A percentile compares a stretch with the other conserved stretches of the same genome.
phyloP scores from a whole-genome alignment of 495 filamentous ascomycete species.

The Pyrenopolyporus hunteri region DNA sequence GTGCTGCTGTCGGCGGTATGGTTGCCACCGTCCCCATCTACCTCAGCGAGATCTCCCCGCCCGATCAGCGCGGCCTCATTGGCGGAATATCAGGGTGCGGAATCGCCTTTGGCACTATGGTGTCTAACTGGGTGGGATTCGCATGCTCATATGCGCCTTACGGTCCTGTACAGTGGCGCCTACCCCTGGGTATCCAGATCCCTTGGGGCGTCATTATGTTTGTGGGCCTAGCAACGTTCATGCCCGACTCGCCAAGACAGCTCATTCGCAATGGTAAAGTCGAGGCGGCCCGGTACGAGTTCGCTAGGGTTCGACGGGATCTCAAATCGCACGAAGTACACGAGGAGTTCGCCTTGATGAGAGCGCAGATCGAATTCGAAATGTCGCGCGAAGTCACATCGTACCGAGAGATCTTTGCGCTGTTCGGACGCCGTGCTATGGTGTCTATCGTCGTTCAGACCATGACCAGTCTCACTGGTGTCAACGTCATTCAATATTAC shows the following conservation, averaged over 20 bases:
- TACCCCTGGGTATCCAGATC: constrained; percentile 63
- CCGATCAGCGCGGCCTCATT: constrained; percentile 60
- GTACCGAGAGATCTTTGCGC: constrained; percentile 57
- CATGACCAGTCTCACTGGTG: constrained; percentile 63
- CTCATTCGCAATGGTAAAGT: constrained; percentile 60
- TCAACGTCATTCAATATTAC: constrained; percentile 57
- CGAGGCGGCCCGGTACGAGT: constrained; percentile 57
- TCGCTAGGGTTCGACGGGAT: constrained; percentile 56
- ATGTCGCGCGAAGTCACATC: constrained; percentile 61
- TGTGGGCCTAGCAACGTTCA: constrained; percentile 60
- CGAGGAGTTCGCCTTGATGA: constrained; percentile 62
- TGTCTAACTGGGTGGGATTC: constrained; percentile 64
- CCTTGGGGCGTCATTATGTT: constrained; percentile 67
- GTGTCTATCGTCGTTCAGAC: constrained; percentile 65
- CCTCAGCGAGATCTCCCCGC: constrained; percentile 63
- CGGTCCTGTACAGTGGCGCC: constrained; percentile 61
- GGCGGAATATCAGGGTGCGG: constrained; percentile 65
- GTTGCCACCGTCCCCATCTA: constrained; percentile 65
- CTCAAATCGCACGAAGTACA: constrained; percentile 54
- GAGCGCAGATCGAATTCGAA: constrained; percentile 65
- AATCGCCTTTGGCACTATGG: constrained; percentile 64
- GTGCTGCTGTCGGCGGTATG: constrained; percentile 61
- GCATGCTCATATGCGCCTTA: constrained; percentile 63
- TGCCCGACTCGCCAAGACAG: constrained; percentile 64
- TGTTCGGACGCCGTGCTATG: constrained; percentile 58